Base-by-base conservation (phyloP, 2,329 filamentous ascomycete species). In the Phoma sp. region DNA sequence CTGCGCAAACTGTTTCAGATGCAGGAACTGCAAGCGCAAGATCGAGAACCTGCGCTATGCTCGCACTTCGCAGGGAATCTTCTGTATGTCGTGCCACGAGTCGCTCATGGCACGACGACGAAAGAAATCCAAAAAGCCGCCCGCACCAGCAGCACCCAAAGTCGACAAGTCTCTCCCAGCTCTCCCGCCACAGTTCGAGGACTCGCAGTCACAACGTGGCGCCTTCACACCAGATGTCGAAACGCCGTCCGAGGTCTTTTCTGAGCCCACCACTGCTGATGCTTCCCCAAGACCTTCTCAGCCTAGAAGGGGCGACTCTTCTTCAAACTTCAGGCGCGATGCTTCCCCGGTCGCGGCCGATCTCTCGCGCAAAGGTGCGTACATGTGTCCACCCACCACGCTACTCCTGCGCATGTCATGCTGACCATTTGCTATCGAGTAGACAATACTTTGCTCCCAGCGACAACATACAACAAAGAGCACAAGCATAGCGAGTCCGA, bases 31-130 rank as follows among this genome's bases (percentile, higher is more conserved):
- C 83, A 99, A 98, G 81, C 88, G 91, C 74, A 97, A 97, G 81
- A 99, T 99, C 58, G 95, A 99, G 77, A 99, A 99, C 74, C 82
- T 99, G 62, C 88, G 94, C 74, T 99, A 98, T 85, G 95, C 95
- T 50, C 88, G 95, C 71, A 99, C 95, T 1, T 97, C 94, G 7
- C 95, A 98, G 77, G 95, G 95, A 57, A 99, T 99, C 67, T 98
- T 99, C 74, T 99, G 95, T 80, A 99, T 99, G 95, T 92, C 89
- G 71, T 99, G 95, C 74, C 95, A 99, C 73, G 95, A 99, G 77
- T 95, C 92, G 25, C 79, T 99, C 48, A 98, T 98, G 92, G 92
- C 94, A 44, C 84, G 94, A 61, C 85, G 94, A 62, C 85, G 92
- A 70, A 97, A 98, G 79, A 92, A 91, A 75, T 88, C 89, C 35